A percentile compares a stretch with the other conserved stretches of the same genome.
Evolutionary conservation across 768 basidiomycete species (phyloP).

Genomic region (Auricularia sp.): DNA sequence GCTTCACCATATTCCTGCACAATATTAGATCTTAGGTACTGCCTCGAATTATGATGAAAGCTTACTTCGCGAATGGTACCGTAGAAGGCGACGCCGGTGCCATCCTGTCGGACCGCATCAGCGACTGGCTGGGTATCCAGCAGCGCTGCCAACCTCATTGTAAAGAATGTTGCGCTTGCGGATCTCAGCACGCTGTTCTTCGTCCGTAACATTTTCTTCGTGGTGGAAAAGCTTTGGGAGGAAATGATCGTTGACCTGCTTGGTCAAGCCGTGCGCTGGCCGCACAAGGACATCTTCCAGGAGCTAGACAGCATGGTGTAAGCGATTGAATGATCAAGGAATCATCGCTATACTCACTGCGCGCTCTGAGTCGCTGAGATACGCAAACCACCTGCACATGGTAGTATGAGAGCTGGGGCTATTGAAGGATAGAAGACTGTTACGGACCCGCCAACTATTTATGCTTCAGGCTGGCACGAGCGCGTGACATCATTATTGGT

Average conservation of each 20-base stretch:
- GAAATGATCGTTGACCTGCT: conserved; percentile 20
- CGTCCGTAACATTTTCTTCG: conserved; percentile 10
- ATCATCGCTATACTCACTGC: neutral
- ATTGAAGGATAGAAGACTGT: too few species aligned
- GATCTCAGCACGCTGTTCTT: conserved; percentile 11
- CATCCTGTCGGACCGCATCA: conserved; percentile 15
- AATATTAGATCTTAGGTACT: neutral
- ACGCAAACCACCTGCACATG: conserved; percentile 24
- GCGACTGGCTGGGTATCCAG: conserved; percentile 10
- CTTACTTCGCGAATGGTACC: neutral
- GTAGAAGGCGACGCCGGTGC: conserved; percentile 3
- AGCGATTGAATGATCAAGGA: neutral
- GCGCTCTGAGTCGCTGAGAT: conserved; percentile 19
- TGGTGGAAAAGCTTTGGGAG: conserved; percentile 17
- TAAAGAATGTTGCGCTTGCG: conserved; percentile 16
- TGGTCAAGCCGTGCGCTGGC: conserved; percentile 17
- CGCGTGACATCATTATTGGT: too few species aligned
- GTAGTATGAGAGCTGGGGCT: conserved; percentile 1
- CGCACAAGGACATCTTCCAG: conserved; percentile 20
- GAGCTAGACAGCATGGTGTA: conserved; percentile 4
- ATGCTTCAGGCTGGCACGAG: too few species aligned
- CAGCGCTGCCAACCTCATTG: conserved; percentile 9
- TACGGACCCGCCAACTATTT: too few species aligned
- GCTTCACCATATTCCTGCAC: conserved; percentile 14
- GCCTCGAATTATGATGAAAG: neutral